phyloP scores from a whole-genome alignment of 768 basidiomycete species.

The Lactifluus piperatus region DNA sequence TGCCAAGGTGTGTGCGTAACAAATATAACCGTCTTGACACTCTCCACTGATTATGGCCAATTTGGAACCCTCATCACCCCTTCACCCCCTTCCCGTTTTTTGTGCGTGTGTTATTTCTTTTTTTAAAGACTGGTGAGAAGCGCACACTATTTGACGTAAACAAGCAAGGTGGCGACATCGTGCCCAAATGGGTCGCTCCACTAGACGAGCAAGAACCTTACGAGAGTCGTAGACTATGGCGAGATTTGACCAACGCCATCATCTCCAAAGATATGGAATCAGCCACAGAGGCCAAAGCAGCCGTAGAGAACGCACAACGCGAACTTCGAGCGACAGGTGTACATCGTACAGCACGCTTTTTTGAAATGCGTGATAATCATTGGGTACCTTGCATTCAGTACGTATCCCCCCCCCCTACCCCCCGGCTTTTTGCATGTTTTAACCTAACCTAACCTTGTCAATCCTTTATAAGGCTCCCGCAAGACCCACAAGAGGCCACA shows the following conservation, averaged over 20 bases:
- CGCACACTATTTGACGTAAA: conserved; percentile 78
- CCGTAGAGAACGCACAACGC: conserved; percentile 87
- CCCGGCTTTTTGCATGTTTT: too few species aligned
- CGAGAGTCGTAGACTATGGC: conserved; percentile 78
- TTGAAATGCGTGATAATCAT: conserved; percentile 64
- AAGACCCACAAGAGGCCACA: conserved; percentile 58
- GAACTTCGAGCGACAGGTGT: conserved; percentile 64
- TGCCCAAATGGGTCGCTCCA: conserved; percentile 76
- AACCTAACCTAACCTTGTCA: background rate
- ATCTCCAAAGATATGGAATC: conserved; percentile 84
- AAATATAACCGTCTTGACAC: too few species aligned
- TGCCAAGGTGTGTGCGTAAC: conserved; percentile 40
- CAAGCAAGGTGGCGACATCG: conserved; percentile 63
- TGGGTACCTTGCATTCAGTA: conserved; percentile 78
- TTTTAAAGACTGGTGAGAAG: conserved; percentile 44
- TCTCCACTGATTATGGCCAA: too few species aligned
- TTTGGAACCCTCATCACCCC: too few species aligned
- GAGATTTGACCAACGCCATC: conserved; percentile 78
- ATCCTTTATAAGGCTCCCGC: conserved; percentile 47
- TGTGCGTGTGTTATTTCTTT: too few species aligned
- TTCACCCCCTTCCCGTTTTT: too few species aligned
- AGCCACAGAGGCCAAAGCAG: conserved; percentile 83
- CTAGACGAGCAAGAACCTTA: conserved; percentile 83
- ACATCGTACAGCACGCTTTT: conserved; percentile 69
- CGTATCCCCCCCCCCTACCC: conserved; percentile 26